These are phyloP conservation scores for Arabidopsis arenosa DNA, from an alignment of 345 rosid species.

Conservation along the genomic window DNA sequence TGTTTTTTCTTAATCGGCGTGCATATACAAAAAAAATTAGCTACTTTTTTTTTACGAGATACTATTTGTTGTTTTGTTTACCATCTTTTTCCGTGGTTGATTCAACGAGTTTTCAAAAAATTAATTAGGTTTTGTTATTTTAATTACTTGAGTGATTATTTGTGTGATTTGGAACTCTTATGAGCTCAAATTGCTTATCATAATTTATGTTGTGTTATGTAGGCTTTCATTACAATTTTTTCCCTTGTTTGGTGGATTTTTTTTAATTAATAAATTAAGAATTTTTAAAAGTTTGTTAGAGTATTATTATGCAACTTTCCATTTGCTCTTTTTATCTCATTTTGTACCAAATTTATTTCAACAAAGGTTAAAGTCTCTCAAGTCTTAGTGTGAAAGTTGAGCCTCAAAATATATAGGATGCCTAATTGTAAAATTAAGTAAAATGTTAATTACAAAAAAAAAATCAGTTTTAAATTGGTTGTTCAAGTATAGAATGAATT, in stretches of 20 bases:
- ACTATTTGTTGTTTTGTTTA: slow-evolving; percentile 3
- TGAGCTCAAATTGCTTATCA: slow-evolving; percentile 26
- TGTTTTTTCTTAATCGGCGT: slow-evolving; percentile 34
- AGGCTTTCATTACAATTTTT: slow-evolving; percentile 1
- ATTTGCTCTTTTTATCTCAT: neutral
- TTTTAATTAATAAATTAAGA: slow-evolving; percentile 13
- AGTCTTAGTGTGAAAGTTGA: neutral
- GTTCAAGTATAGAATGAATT: neutral
- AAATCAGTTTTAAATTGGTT: neutral
- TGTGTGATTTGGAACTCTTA: slow-evolving; percentile 33
- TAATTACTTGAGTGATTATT: slow-evolving; percentile 24
- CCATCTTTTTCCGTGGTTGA: slow-evolving; percentile 34
- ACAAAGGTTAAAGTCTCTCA: neutral
- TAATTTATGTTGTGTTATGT: slow-evolving; percentile 23
- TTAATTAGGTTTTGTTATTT: slow-evolving; percentile 27
- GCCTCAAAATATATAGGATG: neutral
- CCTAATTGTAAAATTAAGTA: neutral
- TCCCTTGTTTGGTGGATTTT: slow-evolving; percentile 1
- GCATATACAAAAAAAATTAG: slow-evolving; percentile 36
- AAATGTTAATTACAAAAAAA: neutral
- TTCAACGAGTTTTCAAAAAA: slow-evolving; percentile 35
- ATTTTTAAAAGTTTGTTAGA: neutral
- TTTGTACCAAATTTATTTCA: neutral
- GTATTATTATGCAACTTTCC: slow-evolving; percentile 4
- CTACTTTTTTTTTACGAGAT: slow-evolving; percentile 3